phyloP scores from a whole-genome alignment of 2,329 filamentous ascomycete genomes.

The Fusarium pseudocircinatum region DNA sequence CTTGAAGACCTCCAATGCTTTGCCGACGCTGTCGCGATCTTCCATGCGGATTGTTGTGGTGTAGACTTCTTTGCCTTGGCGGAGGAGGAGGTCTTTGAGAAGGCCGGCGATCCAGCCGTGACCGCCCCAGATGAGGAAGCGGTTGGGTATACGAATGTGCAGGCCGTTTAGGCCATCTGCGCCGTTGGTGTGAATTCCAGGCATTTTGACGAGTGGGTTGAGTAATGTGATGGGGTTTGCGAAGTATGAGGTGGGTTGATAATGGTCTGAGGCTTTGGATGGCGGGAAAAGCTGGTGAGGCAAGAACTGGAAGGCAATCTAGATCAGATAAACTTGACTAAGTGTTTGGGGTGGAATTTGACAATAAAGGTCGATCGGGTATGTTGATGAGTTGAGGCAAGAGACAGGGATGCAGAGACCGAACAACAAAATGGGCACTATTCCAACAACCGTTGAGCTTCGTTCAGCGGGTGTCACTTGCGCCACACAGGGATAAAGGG shows the following conservation, averaged over 20 bases:
- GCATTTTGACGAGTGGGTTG: not conserved
- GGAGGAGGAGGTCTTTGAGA: slow-evolving; percentile 66
- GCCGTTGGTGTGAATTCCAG: not conserved
- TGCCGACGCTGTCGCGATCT: slow-evolving; percentile 61
- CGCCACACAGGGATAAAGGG: not conserved
- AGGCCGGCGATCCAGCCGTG: slow-evolving; percentile 71
- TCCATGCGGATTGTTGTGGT: slow-evolving; percentile 73
- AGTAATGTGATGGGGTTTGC: too few species aligned
- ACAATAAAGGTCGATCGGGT: too few species aligned
- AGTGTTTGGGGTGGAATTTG: too few species aligned
- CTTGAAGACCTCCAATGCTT: slow-evolving; percentile 65
- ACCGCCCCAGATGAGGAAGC: slow-evolving; percentile 69
- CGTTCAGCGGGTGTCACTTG: accelerated
- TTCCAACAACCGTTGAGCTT: accelerated
- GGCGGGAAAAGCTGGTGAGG: too few species aligned
- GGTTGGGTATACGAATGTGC: not conserved
- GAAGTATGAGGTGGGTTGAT: too few species aligned
- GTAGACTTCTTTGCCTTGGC: slow-evolving; percentile 68
- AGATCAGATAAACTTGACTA: too few species aligned
- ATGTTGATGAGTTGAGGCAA: too few species aligned
- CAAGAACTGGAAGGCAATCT: too few species aligned
- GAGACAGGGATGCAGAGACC: not conserved
- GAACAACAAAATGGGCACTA: not conserved
- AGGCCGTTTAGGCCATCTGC: not conserved
- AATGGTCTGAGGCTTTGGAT: too few species aligned